phyloP scores from a whole-genome alignment of 1,284 basidiomycete genomes.

The Pseudozyma pruni region DNA sequence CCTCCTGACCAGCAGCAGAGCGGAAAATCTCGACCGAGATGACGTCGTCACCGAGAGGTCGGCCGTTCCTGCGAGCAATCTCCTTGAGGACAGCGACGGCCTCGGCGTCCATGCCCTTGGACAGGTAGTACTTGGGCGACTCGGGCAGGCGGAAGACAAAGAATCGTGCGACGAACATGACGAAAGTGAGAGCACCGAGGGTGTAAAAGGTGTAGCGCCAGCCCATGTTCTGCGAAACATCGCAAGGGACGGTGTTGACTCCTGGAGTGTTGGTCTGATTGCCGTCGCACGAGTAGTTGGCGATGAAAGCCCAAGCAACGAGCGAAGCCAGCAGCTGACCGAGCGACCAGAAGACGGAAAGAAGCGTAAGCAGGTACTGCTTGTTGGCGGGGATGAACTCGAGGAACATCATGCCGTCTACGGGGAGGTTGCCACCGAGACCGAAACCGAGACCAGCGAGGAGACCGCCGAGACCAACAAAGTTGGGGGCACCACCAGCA shows the following conservation, averaged over 20 bases:
- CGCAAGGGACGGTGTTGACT: slow-evolving; percentile 38
- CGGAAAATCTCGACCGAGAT: slow-evolving; percentile 64
- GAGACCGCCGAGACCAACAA: slow-evolving; percentile 61
- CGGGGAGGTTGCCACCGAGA: slow-evolving; percentile 65
- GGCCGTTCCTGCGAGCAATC: slow-evolving; percentile 62
- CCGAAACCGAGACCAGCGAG: slow-evolving; percentile 63
- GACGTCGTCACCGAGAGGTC: slow-evolving; percentile 56
- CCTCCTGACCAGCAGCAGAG: slow-evolving; percentile 64
- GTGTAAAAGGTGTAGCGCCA: slow-evolving; percentile 66
- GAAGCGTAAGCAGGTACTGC: slow-evolving; percentile 63
- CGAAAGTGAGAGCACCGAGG: slow-evolving; percentile 61
- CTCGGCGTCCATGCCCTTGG: slow-evolving; percentile 66
- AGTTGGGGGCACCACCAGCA: slow-evolving; percentile 60
- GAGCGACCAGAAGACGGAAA: slow-evolving; percentile 67
- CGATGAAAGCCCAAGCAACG: slow-evolving; percentile 66
- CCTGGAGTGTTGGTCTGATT: slow-evolving; percentile 44
- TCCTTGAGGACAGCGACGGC: slow-evolving; percentile 61
- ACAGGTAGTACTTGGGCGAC: slow-evolving; percentile 66
- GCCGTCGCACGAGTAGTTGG: slow-evolving; percentile 60
- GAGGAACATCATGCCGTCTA: slow-evolving; percentile 67
- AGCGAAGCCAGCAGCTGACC: slow-evolving; percentile 64
- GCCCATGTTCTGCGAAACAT: slow-evolving; percentile 54
- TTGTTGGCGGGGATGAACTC: slow-evolving; percentile 64
- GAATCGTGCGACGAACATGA: slow-evolving; percentile 62
- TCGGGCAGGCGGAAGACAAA: slow-evolving; percentile 65